Evolutionary conservation across 1,139 yeast species (phyloP), one percentile per base, ranked within the genome.

Genomic region (Yamadazyma pseudoaaseri): DNA sequence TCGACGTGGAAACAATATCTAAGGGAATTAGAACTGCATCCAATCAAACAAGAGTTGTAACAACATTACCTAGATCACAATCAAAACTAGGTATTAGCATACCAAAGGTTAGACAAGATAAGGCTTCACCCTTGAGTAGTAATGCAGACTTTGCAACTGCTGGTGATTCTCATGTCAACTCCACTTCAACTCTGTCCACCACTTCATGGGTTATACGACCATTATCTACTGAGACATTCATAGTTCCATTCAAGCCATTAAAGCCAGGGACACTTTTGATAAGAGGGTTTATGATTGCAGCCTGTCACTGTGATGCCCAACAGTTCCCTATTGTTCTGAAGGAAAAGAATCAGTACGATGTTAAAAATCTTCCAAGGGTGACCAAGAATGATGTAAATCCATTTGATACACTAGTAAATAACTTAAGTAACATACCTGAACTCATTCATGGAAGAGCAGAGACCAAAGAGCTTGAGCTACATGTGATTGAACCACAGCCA

Each of bases 401-500:
- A 2, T 33, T 50, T 3, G 49, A 54, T 5, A 42, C 46, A n/a
- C 45, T 62, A 2, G 33, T 49, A 2, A 27, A 40, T 6, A 62
- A 60, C 35, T 47, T 65, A 29, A 27, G 30, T n/a, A 34, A 35
- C 1, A 7, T 25, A 3, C 17, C 24, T 6, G 50, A 51, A 20
- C 41, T 51, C 7, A 34, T 54, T 6, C 35, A 38, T 6, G 38
- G 44, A 0, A 44, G 72, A 26, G 59, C 42, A 0, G 25, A 38
- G 1, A 45, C 52, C 0, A 50, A 47, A 29, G 40, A 38, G 3
- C 36, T 67, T 9, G 30, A 35, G 1, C 47, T 68, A 5, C 55
- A 60, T 4, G 84, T 84, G 0, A 66, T 83, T 11, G 72, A 80
- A 1, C 75, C 82, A 0, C 90, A 86, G 47, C 95, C 95, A 0